Base-by-base conservation (phyloP, 257 asterid genomes). In the Plantago ovata region DNA sequence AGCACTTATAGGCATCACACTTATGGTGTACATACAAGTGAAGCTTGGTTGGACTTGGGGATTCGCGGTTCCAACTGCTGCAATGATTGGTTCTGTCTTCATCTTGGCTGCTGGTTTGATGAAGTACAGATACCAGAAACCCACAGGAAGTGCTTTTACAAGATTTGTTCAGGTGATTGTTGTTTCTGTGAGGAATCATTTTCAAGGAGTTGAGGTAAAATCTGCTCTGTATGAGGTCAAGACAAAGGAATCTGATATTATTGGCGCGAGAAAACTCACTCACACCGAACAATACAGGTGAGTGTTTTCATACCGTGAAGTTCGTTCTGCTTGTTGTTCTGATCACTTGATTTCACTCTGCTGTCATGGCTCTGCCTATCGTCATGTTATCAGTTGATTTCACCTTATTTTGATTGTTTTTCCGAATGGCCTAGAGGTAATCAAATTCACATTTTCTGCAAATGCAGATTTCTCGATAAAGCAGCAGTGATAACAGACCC, bases 91-190 rank as follows among this genome's bases (percentile, higher is more conserved):
- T 18, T 83, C 96, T 0, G 18, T 80, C 6, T 19, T 80, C 10
- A 59, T 82, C 10, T 56, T 87, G 42, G 78, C 60, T 16, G 75
- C 66, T 15, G 95, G 91, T 0, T 77, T 75, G 14, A 20, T 39
- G 1, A 77, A 79, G 58, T 88, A 81, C 56, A 79, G 95, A 22
- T 83, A 77, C 57, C 95, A 79, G 61, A 85, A 83, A 75, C 95
- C 95, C 4, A 76, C 62, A 68, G 96, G 96, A 9, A 88, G 96
- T 64, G 91, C 84, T 21, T 88, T 85, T 56, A 88, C 96, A 0
- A 76, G 95, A 54, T 85, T 88, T 63, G 12, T 75, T 33, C 95
- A 88, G 45, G 96, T 85, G 13, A 19, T 76, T 43, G 82, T 81
- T 22, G 88, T 63, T 61, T 68, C 91, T 14, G 11, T 66, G 28